A percentile compares a stretch with the other conserved stretches of the same genome.
These are phyloP conservation scores for Amaranthus hypochondriacus DNA, from an alignment of 148 eudicot species.

Conservation along the genomic window DNA sequence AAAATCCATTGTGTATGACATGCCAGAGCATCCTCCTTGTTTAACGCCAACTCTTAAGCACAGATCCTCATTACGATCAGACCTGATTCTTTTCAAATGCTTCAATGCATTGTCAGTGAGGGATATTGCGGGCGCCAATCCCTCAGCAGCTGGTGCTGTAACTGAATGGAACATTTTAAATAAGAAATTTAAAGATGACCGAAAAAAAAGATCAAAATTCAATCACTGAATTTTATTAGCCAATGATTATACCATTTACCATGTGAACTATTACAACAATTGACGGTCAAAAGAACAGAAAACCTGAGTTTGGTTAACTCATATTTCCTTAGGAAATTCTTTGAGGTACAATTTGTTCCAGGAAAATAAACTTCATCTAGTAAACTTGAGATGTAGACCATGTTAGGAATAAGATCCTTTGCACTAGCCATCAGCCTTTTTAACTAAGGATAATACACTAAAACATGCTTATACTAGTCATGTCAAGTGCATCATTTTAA, in stretches of 20 bases:
- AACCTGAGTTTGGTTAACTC: not conserved
- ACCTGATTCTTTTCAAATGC: conserved; percentile 80
- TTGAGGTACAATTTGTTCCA: not conserved
- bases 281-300: not conserved
- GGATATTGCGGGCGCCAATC: conserved; percentile 76
- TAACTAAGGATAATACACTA: no score
- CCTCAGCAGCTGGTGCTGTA: conserved; percentile 64
- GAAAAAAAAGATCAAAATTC: not conserved
- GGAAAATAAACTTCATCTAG: not conserved
- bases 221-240: not conserved
- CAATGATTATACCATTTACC: not conserved
- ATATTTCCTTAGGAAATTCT: not conserved
- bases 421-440: not conserved
- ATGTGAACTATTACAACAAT: not conserved
- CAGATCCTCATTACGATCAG: conserved; percentile 66
- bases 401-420: not conserved
- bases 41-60: conserved; percentile 92
- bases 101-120: conserved; percentile 73
- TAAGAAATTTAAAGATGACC: not conserved
- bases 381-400: not conserved
- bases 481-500: no score
- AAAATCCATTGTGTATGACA: conserved; percentile 98
- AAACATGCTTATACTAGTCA: no score
- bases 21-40: conserved; percentile 99
- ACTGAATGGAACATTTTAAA: conserved; percentile 19